Percentiles rank a stretch among this genome's conserved stretches.
phyloP scores from a whole-genome alignment of 495 filamentous ascomycete species.

The Penicillium crystallinum region DNA sequence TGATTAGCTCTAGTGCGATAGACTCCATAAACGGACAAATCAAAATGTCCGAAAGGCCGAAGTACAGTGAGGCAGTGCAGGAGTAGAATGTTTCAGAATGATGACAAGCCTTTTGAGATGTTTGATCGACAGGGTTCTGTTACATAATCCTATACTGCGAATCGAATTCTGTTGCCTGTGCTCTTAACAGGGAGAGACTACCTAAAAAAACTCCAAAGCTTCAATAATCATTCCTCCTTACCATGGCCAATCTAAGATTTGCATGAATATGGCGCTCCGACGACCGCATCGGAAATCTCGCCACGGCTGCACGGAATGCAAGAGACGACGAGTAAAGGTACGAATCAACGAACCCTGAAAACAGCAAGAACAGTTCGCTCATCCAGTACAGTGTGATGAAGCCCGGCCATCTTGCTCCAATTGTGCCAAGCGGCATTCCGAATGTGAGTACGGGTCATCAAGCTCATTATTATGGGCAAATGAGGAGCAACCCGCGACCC shows the following conservation, averaged over 20 bases:
- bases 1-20: background rate
- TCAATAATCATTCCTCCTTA: background rate
- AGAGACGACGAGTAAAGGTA: slow-evolving; percentile 40
- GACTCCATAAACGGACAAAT: background rate
- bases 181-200: background rate
- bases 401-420: slow-evolving; percentile 34
- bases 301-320: slow-evolving; percentile 32
- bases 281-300: slow-evolving; percentile 33
- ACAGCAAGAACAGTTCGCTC: background rate
- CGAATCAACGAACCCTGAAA: background rate
- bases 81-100: slow-evolving; percentile 14
- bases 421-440: slow-evolving; percentile 34
- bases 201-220: background rate
- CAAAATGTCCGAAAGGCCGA: background rate
- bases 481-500: slow-evolving; percentile 21
- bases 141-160: slow-evolving; percentile 10
- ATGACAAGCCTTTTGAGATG: slow-evolving; percentile 20
- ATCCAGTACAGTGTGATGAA: slow-evolving; percentile 32
- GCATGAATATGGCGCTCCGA: slow-evolving; percentile 30
- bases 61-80: slow-evolving; percentile 13
- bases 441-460: slow-evolving; percentile 37
- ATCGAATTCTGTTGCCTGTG: slow-evolving; percentile 23
- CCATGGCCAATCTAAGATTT: background rate
- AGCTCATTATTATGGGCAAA: slow-evolving; percentile 37
- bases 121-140: slow-evolving; percentile 29